Evolutionary conservation across 805 yeast genomes (phyloP).

Genomic region (Zygosaccharomyces bailii): DNA sequence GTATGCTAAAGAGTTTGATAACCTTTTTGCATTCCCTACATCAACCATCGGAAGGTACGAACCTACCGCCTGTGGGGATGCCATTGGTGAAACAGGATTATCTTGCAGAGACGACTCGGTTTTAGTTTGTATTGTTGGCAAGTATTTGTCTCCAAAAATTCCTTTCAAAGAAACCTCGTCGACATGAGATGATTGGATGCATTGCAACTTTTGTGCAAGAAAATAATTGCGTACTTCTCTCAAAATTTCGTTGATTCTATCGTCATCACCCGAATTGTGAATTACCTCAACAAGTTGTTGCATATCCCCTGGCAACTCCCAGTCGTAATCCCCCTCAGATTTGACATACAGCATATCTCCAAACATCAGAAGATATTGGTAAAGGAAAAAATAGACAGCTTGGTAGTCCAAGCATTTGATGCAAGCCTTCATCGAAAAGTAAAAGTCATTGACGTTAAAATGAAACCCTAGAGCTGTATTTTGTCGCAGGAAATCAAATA

Average conservation of each 20-base stretch:
- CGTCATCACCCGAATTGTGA: slow-evolving; percentile 5
- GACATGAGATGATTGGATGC: not conserved
- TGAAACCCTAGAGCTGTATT: slow-evolving; percentile 5
- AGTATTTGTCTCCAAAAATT: slow-evolving; percentile 12
- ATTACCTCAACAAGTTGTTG: slow-evolving; percentile 4
- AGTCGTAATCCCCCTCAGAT: not conserved
- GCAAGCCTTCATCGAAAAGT: slow-evolving; percentile 15
- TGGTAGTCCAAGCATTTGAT: slow-evolving; percentile 10
- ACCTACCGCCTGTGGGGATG: not conserved
- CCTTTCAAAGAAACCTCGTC: slow-evolving; percentile 5
- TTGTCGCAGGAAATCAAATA: slow-evolving; percentile 13
- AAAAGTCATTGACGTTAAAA: slow-evolving; percentile 19
- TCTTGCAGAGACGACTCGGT: slow-evolving; percentile 1
- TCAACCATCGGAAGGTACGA: slow-evolving; percentile 14
- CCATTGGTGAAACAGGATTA: not conserved
- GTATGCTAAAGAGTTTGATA: slow-evolving; percentile 9
- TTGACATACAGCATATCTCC: slow-evolving; percentile 10
- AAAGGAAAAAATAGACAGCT: slow-evolving; percentile 14
- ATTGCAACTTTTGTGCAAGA: not conserved
- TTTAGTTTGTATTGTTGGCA: slow-evolving; percentile 5
- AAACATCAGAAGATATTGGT: slow-evolving; percentile 5
- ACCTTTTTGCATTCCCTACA: slow-evolving; percentile 11
- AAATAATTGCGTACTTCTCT: slow-evolving; percentile 10
- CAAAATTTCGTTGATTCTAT: slow-evolving; percentile 9
- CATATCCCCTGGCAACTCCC: slow-evolving; percentile 14